phyloP scores from a whole-genome alignment of 768 basidiomycete species.

The Amanita subjunquillea region DNA sequence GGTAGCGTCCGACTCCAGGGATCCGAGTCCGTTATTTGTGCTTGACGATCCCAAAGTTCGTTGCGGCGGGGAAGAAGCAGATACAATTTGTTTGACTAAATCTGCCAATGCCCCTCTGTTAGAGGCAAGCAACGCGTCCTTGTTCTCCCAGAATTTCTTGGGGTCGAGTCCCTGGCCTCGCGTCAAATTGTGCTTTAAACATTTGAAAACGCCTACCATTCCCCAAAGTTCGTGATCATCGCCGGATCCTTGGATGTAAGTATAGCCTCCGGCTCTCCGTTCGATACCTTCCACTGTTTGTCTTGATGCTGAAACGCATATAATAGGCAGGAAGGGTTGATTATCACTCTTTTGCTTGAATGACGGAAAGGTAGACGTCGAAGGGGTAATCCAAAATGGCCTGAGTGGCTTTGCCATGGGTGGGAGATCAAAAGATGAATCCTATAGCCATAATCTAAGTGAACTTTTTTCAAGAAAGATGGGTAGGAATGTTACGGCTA shows the following conservation, averaged over 20 bases:
- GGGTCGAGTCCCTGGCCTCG: slow-evolving; percentile 63
- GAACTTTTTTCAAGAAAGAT: slow-evolving; percentile 14
- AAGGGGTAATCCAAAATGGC: slow-evolving; percentile 12
- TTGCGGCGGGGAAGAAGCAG: neutral
- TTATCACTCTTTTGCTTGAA: neutral
- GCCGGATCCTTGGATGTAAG: slow-evolving; percentile 89
- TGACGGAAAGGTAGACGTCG: slow-evolving; percentile 21
- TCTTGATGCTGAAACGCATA: slow-evolving; percentile 46
- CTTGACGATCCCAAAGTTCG: neutral
- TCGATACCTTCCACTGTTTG: slow-evolving; percentile 52
- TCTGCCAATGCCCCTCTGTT: neutral
- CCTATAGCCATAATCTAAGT: neutral
- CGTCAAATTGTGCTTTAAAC: neutral
- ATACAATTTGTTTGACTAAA: neutral
- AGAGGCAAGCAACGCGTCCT: slow-evolving; percentile 30
- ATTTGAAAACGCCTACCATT: slow-evolving; percentile 33
- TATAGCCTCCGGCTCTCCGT: slow-evolving; percentile 56
- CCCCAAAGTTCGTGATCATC: slow-evolving; percentile 94
- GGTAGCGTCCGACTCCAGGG: neutral
- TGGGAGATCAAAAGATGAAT: slow-evolving; percentile 2
- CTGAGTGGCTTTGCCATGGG: neutral
- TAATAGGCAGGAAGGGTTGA: slow-evolving; percentile 13
- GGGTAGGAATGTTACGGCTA: slow-evolving; percentile 53
- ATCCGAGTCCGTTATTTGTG: neutral
- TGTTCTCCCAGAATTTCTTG: slow-evolving; percentile 56